Base-by-base conservation (phyloP, 495 filamentous ascomycete species). In the Penicillium desertorum region DNA sequence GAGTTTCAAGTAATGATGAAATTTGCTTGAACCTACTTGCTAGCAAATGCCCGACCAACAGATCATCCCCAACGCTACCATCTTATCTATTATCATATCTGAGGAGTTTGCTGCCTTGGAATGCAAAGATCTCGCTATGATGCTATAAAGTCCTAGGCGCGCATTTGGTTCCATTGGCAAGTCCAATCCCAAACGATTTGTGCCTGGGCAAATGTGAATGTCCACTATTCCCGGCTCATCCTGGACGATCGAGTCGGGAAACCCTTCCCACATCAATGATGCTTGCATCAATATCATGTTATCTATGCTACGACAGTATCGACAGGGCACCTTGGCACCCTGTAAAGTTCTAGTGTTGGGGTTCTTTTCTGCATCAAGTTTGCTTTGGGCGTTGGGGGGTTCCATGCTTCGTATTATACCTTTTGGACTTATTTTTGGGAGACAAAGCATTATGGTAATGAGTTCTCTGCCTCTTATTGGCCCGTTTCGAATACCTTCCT, bases 341-440 rank as follows among this genome's bases (percentile, higher is more conserved):
- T 54, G 49, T 46, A 43, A 52, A 32, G 59, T 53, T 41, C 34
- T 56, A 59, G 60, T 57, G 54, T 62, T 64, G 47, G 52, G 42
- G 49, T 56, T 42, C 49, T 58, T 44, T 46, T 45, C n/a, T 60
- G 29, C 20, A 48, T 48, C 23, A 48, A 48, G 45, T 48, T 32
- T 37, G 19, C 41, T 47, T 41, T 67, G 57, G 50, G 58, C 62
- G 56, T 63, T 58, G 58, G 49, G 48, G 45, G 56, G 56, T 51
- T 50, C 30, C 56, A 17, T 46, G 52, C 55, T 63, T 52, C 55
- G 63, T 64, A 41, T 59, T 69, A 67, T 68, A 67, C 63, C 62
- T 70, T 69, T 62, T 58, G 57, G n/a, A 29, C 51, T 62, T 60
- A 30, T 46, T 56, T 49, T 41, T 51, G 50, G 55, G 56, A 46